Base-by-base conservation (phyloP, 1,284 basidiomycete species). In the Moniliella sp. region DNA sequence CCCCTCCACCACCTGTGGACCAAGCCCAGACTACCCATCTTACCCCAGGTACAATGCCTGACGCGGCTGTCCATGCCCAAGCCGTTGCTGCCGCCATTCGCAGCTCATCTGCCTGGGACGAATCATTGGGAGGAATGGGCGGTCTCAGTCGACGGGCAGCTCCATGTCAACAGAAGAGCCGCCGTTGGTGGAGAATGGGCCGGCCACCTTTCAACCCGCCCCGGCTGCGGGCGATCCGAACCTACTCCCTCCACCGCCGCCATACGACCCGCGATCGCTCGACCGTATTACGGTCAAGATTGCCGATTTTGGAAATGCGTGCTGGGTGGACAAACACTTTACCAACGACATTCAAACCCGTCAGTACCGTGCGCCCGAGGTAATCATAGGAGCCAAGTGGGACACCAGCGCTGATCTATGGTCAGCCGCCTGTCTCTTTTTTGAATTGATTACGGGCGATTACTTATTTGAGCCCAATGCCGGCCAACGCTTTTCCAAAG, bases 281-380 rank as follows among this genome's bases (percentile, higher is more conserved):
- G 84, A 93, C 61, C 74, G 76, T 56, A 91, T 97, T 44, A 93
- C 86, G 2, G 88, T 94, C n/a, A n/a, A n/a, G n/a, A n/a, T n/a
- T n/a, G n/a, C n/a, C n/a, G n/a, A n/a, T n/a, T n/a, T n/a, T n/a
- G 88, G 84, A 12, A 91, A 91, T 61, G 79, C 78, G 13, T 80
- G 79, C 14, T 84, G 79, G 79, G 72, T 72, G 15, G 78, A 86
- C 52, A 77, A 84, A 39, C 82, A 86, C 54, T 86, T 86, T 43
- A 88, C 81, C n/a, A n/a, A n/a, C n/a, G n/a, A n/a, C n/a, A n/a
- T n/a, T n/a, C n/a, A n/a, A n/a, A n/a, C n/a, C n/a, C 67, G 88
- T 41, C 88, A 94, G 57, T 94, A 94, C 60, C 75, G 88, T 21
- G 84, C 81, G 66, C 88, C 88, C 0, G 88, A 97, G 61, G 88